These are phyloP conservation scores for Russula vinacea DNA, from an alignment of 768 basidiomycete genomes.

Conservation along the genomic window DNA sequence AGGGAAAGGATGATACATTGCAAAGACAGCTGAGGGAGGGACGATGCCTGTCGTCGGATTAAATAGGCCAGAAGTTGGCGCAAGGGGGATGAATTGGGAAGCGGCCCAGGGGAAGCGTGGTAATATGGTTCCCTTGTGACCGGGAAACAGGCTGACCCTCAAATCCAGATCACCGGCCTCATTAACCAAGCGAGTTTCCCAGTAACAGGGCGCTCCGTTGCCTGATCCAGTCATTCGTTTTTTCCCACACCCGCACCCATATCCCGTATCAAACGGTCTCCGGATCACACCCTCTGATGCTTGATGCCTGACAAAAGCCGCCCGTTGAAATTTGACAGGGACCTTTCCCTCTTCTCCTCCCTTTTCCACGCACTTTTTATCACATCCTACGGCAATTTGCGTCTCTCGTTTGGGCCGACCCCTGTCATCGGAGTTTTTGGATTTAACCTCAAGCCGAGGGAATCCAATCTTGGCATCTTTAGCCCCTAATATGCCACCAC, in stretches of 20 bases:
- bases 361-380: slow-evolving; percentile 5
- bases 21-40: slow-evolving; percentile 6
- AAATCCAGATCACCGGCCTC: slow-evolving; percentile 8
- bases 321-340: slow-evolving; percentile 10
- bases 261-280: not conserved
- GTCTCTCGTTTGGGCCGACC: not conserved
- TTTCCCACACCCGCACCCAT: slow-evolving; percentile 1
- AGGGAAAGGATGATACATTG: slow-evolving; percentile 24
- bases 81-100: slow-evolving; percentile 15
- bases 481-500: not conserved
- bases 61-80: slow-evolving; percentile 28
- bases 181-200: slow-evolving; percentile 6
- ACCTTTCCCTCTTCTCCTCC: not conserved
- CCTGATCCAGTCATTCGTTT: slow-evolving; percentile 14
- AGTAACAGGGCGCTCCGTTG: slow-evolving; percentile 27
- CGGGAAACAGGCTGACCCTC: slow-evolving; percentile 18
- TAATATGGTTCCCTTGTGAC: slow-evolving; percentile 6
- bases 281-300: slow-evolving; percentile 10
- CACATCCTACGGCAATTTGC: slow-evolving; percentile 14
- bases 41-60: slow-evolving; percentile 12
- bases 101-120: not conserved
- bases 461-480: not conserved
- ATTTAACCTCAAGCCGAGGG: not conserved
- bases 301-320: slow-evolving; percentile 8
- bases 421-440: slow-evolving; percentile 3